Conservation (phyloP, 108 stramenopile genomes). For the Chaetoceros tenuissimus region DNA sequence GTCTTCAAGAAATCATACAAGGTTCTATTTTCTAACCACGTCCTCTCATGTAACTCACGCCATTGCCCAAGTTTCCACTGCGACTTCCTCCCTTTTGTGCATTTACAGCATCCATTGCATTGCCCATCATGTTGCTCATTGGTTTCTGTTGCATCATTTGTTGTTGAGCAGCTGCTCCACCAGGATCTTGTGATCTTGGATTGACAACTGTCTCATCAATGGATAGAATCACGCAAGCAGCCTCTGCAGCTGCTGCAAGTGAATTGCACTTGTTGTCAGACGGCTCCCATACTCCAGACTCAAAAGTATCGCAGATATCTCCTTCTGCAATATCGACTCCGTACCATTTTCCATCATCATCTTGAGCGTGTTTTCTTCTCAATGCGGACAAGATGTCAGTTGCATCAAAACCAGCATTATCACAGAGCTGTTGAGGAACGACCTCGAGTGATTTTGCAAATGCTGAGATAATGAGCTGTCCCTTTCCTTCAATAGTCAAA, state of each 20-base stretch:
- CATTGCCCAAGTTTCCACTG: constrained; percentile 70
- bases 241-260: constrained; percentile 90
- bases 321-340: constrained; percentile 95
- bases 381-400: constrained; percentile 95
- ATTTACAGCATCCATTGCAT: constrained; percentile 81
- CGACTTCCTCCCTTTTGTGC: constrained; percentile 65
- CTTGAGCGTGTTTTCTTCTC: constrained; percentile 84
- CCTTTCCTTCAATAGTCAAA: constrained; percentile 92
- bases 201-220: constrained; percentile 99
- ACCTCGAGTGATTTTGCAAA: constrained; percentile 95
- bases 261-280: constrained; percentile 93
- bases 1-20: too few relatives aligned
- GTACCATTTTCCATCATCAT: constrained; percentile 83
- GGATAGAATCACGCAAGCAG: constrained; percentile 94
- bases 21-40: too few relatives aligned
- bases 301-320: constrained; percentile 93
- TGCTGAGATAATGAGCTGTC: constrained; percentile 87
- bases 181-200: constrained; percentile 87
- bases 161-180: constrained; percentile 51
- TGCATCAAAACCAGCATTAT: constrained; percentile 96
- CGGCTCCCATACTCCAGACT: constrained; percentile 97
- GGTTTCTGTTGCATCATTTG: constrained; percentile 43
- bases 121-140: constrained; percentile 74
- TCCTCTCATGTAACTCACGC: constrained; percentile 84
- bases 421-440: constrained; percentile 94